A percentile compares a stretch with the other conserved stretches of the same genome.
Conservation (phyloP, 1,284 basidiomycete species). For the Violaceomyces palustris region DNA sequence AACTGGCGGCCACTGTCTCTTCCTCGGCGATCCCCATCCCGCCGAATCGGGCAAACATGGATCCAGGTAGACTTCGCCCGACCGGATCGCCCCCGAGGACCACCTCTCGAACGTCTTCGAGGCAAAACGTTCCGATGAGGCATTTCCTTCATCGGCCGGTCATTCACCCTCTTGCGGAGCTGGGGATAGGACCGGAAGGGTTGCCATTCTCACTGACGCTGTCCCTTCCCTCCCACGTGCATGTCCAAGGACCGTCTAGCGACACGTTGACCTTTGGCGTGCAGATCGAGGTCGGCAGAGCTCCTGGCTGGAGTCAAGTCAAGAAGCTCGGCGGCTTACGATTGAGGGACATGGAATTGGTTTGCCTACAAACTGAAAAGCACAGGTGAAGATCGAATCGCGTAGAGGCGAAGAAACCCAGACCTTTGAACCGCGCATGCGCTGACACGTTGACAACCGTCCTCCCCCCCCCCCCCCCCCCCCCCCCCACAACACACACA, state of each 20-base stretch:
- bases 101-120: too few species aligned
- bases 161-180: conserved; percentile 36
- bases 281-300: conserved; percentile 47
- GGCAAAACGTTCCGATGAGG: conserved; percentile 41
- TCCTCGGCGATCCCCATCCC: conserved; percentile 1
- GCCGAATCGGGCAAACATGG: too few species aligned
- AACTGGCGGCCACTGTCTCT: conserved; percentile 18
- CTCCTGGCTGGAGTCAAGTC: conserved; percentile 34
- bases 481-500: too few species aligned
- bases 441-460: too few species aligned
- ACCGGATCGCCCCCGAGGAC: too few species aligned
- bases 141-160: conserved; percentile 48
- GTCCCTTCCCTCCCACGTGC: conserved; percentile 47
- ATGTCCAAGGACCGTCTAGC: conserved; percentile 30
- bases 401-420: too few species aligned
- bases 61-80: too few species aligned
- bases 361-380: conserved; percentile 48
- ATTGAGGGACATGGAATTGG: conserved; percentile 50
- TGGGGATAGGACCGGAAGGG: conserved; percentile 26
- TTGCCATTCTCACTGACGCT: conserved; percentile 46
- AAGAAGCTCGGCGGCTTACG: conserved; percentile 41
- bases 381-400: conserved; percentile 24
- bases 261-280: conserved; percentile 50
- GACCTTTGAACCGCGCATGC: too few species aligned
- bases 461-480: too few species aligned